Percentiles rank a stretch among this genome's conserved stretches.
Evolutionary conservation across 805 yeast genomes (phyloP).

Genomic region (Hanseniaspora jakobsenii): DNA sequence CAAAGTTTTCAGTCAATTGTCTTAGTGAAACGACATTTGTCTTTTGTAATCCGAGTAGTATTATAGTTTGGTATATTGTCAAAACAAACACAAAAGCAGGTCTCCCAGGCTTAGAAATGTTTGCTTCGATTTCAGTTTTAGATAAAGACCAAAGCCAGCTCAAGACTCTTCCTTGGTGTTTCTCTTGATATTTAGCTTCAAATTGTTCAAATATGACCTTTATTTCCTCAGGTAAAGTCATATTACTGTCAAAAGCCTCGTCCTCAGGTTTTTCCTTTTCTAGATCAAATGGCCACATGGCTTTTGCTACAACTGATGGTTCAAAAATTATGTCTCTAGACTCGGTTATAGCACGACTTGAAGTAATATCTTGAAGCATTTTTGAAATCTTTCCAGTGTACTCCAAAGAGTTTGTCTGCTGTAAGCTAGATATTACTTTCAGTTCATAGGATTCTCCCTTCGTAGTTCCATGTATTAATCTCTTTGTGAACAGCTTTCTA

Average conservation of each 20-base stretch:
- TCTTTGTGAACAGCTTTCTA: conserved; percentile 74
- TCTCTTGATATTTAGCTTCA: conserved; percentile 52
- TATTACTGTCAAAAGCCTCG: conserved; percentile 27
- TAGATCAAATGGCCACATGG: conserved; percentile 67
- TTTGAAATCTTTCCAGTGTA: conserved; percentile 88
- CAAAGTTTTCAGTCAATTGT: conserved; percentile 55
- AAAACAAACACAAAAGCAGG: conserved; percentile 73
- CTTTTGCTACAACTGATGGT: conserved; percentile 72
- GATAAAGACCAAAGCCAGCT: conserved; percentile 95
- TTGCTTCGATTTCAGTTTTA: conserved; percentile 82
- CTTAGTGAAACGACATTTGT: conserved; percentile 33
- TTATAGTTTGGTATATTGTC: conserved; percentile 76
- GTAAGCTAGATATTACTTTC: conserved; percentile 68
- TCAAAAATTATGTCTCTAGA: conserved; percentile 68
- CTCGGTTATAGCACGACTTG: conserved; percentile 23
- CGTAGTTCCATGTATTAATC: conserved; percentile 78
- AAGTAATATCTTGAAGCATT: conserved; percentile 88
- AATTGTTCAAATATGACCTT: conserved; percentile 53
- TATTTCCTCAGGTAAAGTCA: conserved; percentile 52
- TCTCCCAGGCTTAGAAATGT: conserved; percentile 65
- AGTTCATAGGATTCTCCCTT: conserved; percentile 75
- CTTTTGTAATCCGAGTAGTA: conserved; percentile 52
- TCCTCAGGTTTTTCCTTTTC: conserved; percentile 31
- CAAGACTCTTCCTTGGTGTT: conserved; percentile 77
- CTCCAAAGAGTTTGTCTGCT: conserved; percentile 80